phyloP scores from a whole-genome alignment of 306 rosid genomes.

The Trifolium subterraneum region DNA sequence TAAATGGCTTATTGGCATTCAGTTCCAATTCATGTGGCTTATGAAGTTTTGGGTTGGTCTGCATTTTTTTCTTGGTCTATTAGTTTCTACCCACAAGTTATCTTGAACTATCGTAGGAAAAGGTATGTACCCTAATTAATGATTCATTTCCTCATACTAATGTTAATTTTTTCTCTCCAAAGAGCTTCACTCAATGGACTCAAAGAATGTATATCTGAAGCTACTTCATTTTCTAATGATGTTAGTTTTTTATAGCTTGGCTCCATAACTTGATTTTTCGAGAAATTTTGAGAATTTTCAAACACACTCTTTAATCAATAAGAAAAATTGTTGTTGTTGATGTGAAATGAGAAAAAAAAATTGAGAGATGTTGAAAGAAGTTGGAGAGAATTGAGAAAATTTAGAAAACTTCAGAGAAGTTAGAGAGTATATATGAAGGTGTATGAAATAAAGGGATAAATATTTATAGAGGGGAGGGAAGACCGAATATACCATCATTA shows the following conservation, averaged over 20 bases:
- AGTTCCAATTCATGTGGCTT: constrained; percentile 2
- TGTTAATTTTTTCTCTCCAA: constrained; percentile 70
- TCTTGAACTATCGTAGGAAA: constrained; percentile 33
- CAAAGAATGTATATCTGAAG: constrained; percentile 45
- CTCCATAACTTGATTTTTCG: constrained; percentile 58
- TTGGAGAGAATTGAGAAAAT: too few species aligned
- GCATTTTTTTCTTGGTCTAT: constrained; percentile 34
- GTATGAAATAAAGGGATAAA: too few species aligned
- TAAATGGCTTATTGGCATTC: constrained; percentile 42
- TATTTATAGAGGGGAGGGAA: too few species aligned
- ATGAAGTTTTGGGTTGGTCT: constrained; percentile 38
- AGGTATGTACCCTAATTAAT: constrained; percentile 20
- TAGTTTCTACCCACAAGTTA: constrained; percentile 38
- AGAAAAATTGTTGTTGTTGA: too few species aligned
- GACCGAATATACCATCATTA: too few species aligned
- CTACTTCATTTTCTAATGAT: constrained; percentile 51
- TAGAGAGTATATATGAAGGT: too few species aligned
- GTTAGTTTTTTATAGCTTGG: constrained; percentile 46
- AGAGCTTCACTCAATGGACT: constrained; percentile 93
- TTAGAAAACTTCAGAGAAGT: too few species aligned
- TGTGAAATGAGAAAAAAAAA: too few species aligned
- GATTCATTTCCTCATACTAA: neutral
- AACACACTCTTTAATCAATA: too few species aligned
- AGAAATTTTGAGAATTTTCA: neutral
- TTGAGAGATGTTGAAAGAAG: too few species aligned